These are phyloP conservation scores for Lactarius hengduanensis DNA, from an alignment of 768 basidiomycete species.

Conservation along the genomic window DNA sequence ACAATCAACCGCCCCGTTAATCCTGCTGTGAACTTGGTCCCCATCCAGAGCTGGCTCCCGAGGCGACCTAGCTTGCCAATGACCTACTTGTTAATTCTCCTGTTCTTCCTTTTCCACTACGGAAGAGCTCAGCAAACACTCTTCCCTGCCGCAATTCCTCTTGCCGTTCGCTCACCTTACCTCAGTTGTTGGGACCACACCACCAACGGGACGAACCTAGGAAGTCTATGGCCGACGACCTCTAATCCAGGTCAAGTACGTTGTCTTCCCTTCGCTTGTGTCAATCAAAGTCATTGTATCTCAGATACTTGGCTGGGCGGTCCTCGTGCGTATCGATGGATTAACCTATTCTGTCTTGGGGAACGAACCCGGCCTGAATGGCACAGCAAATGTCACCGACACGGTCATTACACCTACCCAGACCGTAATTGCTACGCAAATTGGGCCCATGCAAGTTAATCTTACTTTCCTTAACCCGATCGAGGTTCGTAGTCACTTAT, in stretches of 20 bases:
- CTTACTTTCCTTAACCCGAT: conserved; percentile 42
- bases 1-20: no score
- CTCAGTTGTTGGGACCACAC: conserved; percentile 30
- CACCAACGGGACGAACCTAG: conserved; percentile 9
- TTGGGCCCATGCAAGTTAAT: conserved; percentile 40
- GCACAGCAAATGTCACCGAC: conserved; percentile 28
- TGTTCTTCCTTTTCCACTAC: background rate
- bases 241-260: background rate
- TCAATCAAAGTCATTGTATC: background rate
- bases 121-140: conserved; percentile 20
- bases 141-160: conserved; percentile 32
- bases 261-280: background rate
- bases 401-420: conserved; percentile 39
- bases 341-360: conserved; percentile 30
- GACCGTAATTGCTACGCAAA: conserved; percentile 35
- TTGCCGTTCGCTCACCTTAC: conserved; percentile 34
- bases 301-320: conserved; percentile 25
- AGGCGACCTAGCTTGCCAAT: background rate
- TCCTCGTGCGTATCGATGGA: conserved; percentile 21
- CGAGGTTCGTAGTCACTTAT: conserved; percentile 32
- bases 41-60: no score
- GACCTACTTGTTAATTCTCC: conserved; percentile 1
- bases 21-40: no score
- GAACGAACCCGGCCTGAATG: conserved; percentile 4
- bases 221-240: conserved; percentile 28